These are phyloP conservation scores for Aureobasidium sp. DNA, from an alignment of 2,329 filamentous ascomycete genomes.

Conservation along the genomic window DNA sequence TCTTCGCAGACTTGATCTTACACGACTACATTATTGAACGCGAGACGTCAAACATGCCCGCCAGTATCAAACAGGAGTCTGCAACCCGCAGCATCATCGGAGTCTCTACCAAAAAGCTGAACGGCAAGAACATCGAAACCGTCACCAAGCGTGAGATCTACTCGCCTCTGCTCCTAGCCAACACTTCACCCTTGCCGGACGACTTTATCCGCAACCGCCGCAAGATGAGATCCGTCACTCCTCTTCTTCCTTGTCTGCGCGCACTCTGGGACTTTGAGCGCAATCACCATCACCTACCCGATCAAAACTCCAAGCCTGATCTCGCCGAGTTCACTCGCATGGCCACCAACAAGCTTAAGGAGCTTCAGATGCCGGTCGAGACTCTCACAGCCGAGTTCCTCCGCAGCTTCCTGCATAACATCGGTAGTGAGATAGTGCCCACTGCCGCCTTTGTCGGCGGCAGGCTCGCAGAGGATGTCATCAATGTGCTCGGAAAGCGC, in stretches of 20 bases:
- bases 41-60: constrained; percentile 64
- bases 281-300: constrained; percentile 33
- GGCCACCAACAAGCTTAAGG: constrained; percentile 67
- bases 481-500: constrained; percentile 83
- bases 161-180: constrained; percentile 78
- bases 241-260: constrained; percentile 74
- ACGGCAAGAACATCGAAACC: constrained; percentile 63
- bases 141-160: constrained; percentile 90
- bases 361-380: constrained; percentile 42
- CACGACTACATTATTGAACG: constrained; percentile 88
- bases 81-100: constrained; percentile 66
- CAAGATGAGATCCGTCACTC: constrained; percentile 65
- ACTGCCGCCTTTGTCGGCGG: constrained; percentile 85
- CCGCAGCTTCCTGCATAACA: constrained; percentile 75
- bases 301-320: constrained; percentile 49
- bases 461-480: constrained; percentile 88
- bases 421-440: constrained; percentile 75
- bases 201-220: constrained; percentile 63
- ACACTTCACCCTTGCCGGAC: constrained; percentile 59
- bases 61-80: constrained; percentile 51
- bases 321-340: constrained; percentile 68
- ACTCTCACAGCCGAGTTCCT: constrained; percentile 53
- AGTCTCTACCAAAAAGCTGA: constrained; percentile 59
- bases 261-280: constrained; percentile 81
- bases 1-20: constrained; percentile 85